Base-by-base conservation (phyloP, 2,329 filamentous ascomycete genomes). In the Chaetomium strumarium region DNA sequence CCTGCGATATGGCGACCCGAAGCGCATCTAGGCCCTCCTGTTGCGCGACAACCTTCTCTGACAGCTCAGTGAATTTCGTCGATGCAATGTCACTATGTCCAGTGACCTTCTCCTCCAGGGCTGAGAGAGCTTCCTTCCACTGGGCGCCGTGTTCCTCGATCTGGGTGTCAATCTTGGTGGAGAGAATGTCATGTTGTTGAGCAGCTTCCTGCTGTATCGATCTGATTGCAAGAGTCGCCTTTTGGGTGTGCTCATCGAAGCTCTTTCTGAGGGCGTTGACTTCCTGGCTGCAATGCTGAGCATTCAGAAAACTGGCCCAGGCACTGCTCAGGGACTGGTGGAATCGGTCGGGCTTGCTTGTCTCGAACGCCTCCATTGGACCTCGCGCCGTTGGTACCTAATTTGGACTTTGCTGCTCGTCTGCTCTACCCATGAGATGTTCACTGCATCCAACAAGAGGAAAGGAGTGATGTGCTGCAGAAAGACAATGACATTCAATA, bases 231-330 rank as follows among this genome's bases (percentile, higher is more conserved):
- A 37, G 24, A 34, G 46, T 52, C 6, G 56, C 38, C 12, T 58
- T 38, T 5, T 46, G 51, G 20, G 49, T 38, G 11, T 61, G 52
- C 9, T 56, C 53, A 10, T 56, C 52, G 17, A 62, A 42, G 4
- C 49, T 16, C 36, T 40, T 55, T 33, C 46, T 58, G 30, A 63
- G 30, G 19, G 42, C 31, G n/a, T 31, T 20, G 31, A 61, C 33
- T 33, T 62, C 59, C 9, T 49, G 45, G 33, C 37, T 55, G 52
- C 49, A 59, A 30, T 63, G 54, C 36, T 61, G 60, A 31, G 58
- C 55, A n/a, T 36, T 40, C 37, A 63, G 55, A 40, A 60, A 63
- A 34, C 51, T 52, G 20, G 55, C 44, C 61, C 61, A 63, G 16
- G 47, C 50, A 49, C 20, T 56, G 55, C 51, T 47, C 10, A 61